Evolutionary conservation across 495 filamentous ascomycete genomes (phyloP).

Genomic region (Aspergillus heteromorphus): DNA sequence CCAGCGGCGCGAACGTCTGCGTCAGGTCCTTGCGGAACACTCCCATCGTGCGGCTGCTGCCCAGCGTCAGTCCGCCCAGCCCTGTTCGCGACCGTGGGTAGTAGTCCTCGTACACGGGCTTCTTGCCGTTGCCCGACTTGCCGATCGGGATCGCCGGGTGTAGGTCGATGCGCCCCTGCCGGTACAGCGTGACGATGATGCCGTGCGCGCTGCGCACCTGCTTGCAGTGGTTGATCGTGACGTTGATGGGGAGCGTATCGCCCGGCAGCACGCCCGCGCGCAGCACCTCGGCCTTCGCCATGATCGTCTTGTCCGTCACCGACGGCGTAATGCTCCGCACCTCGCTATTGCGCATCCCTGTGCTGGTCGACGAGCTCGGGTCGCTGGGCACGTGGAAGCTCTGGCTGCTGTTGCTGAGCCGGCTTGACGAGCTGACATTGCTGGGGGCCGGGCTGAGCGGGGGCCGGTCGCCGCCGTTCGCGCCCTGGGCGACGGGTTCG

Average conservation of each 20-base stretch:
- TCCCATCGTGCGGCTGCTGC: constrained; percentile 74
- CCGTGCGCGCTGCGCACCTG: constrained; percentile 84
- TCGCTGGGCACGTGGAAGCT: constrained; percentile 44
- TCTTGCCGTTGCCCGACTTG: constrained; percentile 54
- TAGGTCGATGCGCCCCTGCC: constrained; percentile 86
- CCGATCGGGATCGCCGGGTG: constrained; percentile 65
- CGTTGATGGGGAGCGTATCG: constrained; percentile 72
- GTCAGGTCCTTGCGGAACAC: constrained; percentile 90
- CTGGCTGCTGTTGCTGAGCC: constrained; percentile 52
- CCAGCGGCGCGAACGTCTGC: constrained; percentile 79
- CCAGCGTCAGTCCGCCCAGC: constrained; percentile 74
- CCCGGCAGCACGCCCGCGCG: constrained; percentile 83
- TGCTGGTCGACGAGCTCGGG: constrained; percentile 31
- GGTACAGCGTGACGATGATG: constrained; percentile 87
- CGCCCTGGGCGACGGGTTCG: constrained; percentile 28
- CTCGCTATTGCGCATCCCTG: constrained; percentile 38
- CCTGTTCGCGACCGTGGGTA: constrained; percentile 70
- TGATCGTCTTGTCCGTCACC: constrained; percentile 62
- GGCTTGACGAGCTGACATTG: constrained; percentile 60
- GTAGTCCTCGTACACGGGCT: constrained; percentile 71
- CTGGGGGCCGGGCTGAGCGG: constrained; percentile 55
- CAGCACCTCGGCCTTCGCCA: constrained; percentile 75
- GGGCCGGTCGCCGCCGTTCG: constrained; percentile 27
- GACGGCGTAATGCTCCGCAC: constrained; percentile 38
- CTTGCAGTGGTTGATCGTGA: constrained; percentile 80